A percentile compares a stretch with the other conserved stretches of the same genome.
phyloP scores from a whole-genome alignment of 164 flowering plant species.

The Tetracentron sinense region DNA sequence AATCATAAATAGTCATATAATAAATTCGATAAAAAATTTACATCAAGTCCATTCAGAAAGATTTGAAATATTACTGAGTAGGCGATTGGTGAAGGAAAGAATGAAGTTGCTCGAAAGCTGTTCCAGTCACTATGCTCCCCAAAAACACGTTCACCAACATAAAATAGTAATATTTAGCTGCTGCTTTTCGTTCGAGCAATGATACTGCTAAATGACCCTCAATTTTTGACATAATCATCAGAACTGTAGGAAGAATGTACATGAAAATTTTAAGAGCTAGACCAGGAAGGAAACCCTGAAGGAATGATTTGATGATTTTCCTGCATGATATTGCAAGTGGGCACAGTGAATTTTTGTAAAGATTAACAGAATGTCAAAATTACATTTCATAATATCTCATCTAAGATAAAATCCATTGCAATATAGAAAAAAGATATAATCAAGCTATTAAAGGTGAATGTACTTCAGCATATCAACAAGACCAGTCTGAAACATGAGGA shows the following conservation, averaged over 20 bases:
- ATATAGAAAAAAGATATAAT: neutral
- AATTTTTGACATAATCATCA: slow-evolving; percentile 89
- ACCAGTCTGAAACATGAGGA: neutral
- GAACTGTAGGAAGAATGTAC: slow-evolving; percentile 70
- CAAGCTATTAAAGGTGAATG: neutral
- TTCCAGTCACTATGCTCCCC: slow-evolving; percentile 91
- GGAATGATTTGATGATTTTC: slow-evolving; percentile 79
- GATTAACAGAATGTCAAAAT: neutral
- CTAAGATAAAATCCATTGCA: neutral
- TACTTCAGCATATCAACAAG: neutral
- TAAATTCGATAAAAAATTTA: no score
- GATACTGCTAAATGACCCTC: slow-evolving; percentile 83
- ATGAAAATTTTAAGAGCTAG: slow-evolving; percentile 82
- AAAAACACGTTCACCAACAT: slow-evolving; percentile 95
- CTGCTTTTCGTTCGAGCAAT: slow-evolving; percentile 66
- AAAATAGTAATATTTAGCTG: slow-evolving; percentile 87
- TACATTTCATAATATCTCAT: neutral
- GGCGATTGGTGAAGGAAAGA: slow-evolving; percentile 89
- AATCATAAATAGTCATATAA: no score
- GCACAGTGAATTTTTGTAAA: slow-evolving; percentile 2
- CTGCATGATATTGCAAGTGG: slow-evolving; percentile 40
- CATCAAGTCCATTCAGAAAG: no score
- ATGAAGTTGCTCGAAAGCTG: slow-evolving; percentile 90
- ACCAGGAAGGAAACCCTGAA: slow-evolving; percentile 99
- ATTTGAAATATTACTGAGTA: slow-evolving; percentile 58